phyloP scores from a whole-genome alignment of 2,329 filamentous ascomycete genomes.

The Trichophyton mentagrophytes region DNA sequence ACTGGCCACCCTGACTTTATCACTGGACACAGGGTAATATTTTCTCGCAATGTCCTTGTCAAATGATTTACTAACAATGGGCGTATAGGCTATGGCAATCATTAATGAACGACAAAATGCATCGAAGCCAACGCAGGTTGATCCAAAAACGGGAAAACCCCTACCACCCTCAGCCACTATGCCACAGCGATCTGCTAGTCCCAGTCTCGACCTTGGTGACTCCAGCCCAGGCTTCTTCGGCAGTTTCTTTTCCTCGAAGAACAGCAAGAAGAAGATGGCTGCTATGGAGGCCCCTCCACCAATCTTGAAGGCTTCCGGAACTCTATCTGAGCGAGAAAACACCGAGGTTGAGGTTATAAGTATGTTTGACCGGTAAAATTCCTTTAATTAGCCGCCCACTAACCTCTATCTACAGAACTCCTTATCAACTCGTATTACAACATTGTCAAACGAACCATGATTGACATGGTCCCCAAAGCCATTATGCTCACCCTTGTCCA shows the following conservation, averaged over 20 bases:
- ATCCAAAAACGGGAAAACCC: slow-evolving; percentile 97
- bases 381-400: neutral
- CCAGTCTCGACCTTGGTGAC: slow-evolving; percentile 50
- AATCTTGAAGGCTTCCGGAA: slow-evolving; percentile 86
- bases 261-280: slow-evolving; percentile 99
- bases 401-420: slow-evolving; percentile 49
- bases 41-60: neutral
- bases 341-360: slow-evolving; percentile 98
- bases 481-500: slow-evolving; percentile 96
- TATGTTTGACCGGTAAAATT: slow-evolving; percentile 38
- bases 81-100: slow-evolving; percentile 72
- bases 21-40: slow-evolving; percentile 71
- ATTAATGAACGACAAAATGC: slow-evolving; percentile 84
- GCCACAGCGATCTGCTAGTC: slow-evolving; percentile 63
- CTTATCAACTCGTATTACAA: slow-evolving; percentile 96
- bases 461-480: slow-evolving; percentile 98
- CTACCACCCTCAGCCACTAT: slow-evolving; percentile 48
- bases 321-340: slow-evolving; percentile 80
- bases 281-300: slow-evolving; percentile 94
- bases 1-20: slow-evolving; percentile 96
- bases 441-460: slow-evolving; percentile 96
- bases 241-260: slow-evolving; percentile 97
- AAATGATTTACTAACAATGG: neutral
- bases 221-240: slow-evolving; percentile 80
- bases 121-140: slow-evolving; percentile 78